phyloP scores from a whole-genome alignment of 169 alveolate genomes.

The Plasmodium sp. region DNA sequence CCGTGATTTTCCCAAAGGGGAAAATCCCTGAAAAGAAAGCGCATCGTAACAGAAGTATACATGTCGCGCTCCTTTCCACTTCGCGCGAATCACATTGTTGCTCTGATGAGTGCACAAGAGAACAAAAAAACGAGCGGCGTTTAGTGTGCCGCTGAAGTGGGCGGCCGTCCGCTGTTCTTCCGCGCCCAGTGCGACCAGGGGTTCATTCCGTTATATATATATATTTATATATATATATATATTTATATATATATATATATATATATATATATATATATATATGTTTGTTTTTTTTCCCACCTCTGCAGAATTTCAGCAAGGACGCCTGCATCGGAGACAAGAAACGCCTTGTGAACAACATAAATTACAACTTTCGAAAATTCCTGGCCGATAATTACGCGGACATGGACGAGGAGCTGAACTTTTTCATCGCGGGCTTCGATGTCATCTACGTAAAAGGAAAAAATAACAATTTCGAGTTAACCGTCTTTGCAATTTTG shows the following conservation, averaged over 20 bases:
- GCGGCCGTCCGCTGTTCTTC: neutral
- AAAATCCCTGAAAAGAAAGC: neutral
- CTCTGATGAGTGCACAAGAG: neutral
- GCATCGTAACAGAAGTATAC: neutral
- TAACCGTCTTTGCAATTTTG: conserved; percentile 49
- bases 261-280: neutral
- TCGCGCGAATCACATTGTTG: neutral
- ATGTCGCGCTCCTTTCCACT: neutral
- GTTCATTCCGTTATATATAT: neutral
- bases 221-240: neutral
- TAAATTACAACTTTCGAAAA: conserved; percentile 53
- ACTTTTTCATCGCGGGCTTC: conserved; percentile 59
- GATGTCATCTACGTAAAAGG: conserved; percentile 49
- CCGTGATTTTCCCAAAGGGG: neutral
- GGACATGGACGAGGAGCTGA: neutral
- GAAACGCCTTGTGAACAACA: conserved; percentile 23
- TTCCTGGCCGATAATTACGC: neutral
- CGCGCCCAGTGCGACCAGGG: neutral
- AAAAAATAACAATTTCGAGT: conserved; percentile 14
- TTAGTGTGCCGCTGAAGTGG: neutral
- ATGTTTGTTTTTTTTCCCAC: neutral
- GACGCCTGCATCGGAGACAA: neutral
- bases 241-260: no score
- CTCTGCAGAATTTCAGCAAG: conserved; percentile 22
- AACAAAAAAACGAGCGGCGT: neutral